Evolutionary conservation across 2,329 filamentous ascomycete genomes (phyloP), one percentile per base, ranked within the genome.

Genomic region (Madurella fahalii): DNA sequence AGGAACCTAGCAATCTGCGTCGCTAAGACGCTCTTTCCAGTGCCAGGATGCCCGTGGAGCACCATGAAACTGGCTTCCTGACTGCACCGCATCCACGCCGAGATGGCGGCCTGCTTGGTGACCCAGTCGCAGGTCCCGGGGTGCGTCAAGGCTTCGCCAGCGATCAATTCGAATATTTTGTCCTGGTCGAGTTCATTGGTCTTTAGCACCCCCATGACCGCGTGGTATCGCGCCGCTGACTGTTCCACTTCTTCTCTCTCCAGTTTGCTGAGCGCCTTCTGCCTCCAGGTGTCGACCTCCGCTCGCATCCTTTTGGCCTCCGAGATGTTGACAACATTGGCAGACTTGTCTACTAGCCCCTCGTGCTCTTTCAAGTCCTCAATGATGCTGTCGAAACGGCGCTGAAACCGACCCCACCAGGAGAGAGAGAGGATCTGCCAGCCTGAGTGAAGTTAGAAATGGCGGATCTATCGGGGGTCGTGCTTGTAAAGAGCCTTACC

Each of bases 401-500:
- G 53, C 31, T 72, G 58, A n/a, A 74, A 74, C 0, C 71, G 67
- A 0, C 70, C 69, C 70, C 71, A 74, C 0, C 71, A 71, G 0
- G 68, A 69, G 0, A 64, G 34, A 13, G 73, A 74, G 1, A 73
- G 54, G 0, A 70, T 1, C 16, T 61, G 65, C 71, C 71, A 74
- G 1, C 65, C 70, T 73, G 51, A 13, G 5, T 17, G 17, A 34
- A 12, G 31, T 34, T 12, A 12, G 12, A 34, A 34, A 34, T 7
- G 31, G 31, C 12, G 12, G 31, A 12, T 12, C 31, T 34, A 12
- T 34, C 7, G 31, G 31, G n/a, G n/a, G n/a, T n/a, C n/a, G n/a
- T n/a, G n/a, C n/a, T 12, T 34, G 12, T 34, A 12, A 12, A 12
- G 7, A 7, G 31, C 12, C 31, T 34, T 25, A 43, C 41, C 43